Base-by-base conservation (phyloP, 179 eudicot genomes). In the Carnegiea gigantea region DNA sequence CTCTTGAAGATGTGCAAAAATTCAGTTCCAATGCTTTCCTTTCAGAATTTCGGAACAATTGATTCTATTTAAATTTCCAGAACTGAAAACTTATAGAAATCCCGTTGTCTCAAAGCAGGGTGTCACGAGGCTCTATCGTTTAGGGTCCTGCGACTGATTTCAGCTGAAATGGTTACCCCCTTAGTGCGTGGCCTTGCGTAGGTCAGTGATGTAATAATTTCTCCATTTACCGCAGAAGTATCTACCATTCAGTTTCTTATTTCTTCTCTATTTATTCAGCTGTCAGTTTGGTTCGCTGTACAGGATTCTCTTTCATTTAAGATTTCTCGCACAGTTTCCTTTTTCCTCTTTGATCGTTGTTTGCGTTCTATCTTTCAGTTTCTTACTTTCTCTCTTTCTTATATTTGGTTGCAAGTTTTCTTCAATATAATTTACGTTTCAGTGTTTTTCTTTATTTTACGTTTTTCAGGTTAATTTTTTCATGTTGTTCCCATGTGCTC, bases 61-160 rank as follows among this genome's bases (percentile, higher is more conserved):
- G 84, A 84, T 88, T 84, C 81, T 79, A 23, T 86, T 81, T 65
- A 88, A 78, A 85, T 84, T 59, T 85, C 80, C 84, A 82, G 83
- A 88, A 85, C 78, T 77, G 84, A 72, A 86, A 80, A 77, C 93
- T 91, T 85, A 93, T 92, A 91, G 86, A 82, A 86, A 85, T 92
- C 88, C 77, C 89, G 82, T 93, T 93, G 91, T 93, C 92, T 91
- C 88, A 85, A 87, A 93, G 93, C 98, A 95, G 98, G 97, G 90
- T 84, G 89, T 84, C 88, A 88, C 88, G 93, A 89, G 92, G 95
- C 92, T 92, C 93, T 88, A 76, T 89, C 87, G 85, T 89, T 85
- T 91, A 87, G 96, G 95, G 95, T 95, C 95, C 93, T 91, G 97
- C 89, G 92, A 93, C 96, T 92, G 98, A 88, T 90, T 90, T 92